Evolutionary conservation across 371 early-diverging fungal species (phyloP).

Genomic region (Sporodiniella umbellata): DNA sequence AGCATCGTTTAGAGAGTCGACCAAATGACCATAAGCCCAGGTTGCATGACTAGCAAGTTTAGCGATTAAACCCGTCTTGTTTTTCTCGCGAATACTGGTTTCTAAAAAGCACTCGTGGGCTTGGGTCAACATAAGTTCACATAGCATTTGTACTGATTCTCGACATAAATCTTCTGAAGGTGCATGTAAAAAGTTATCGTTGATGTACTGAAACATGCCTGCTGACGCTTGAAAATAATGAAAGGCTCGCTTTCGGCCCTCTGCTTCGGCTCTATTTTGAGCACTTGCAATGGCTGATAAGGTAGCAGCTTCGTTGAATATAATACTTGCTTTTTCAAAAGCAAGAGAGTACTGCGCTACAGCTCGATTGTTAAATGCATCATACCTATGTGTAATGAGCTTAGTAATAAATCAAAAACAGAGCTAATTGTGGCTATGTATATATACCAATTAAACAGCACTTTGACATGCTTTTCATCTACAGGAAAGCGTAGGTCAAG

Average conservation of each 20-base stretch:
- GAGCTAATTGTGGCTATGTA: no score
- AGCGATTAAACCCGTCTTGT: conserved; percentile 77
- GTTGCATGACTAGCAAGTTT: conserved; percentile 89
- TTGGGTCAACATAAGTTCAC: conserved; percentile 87
- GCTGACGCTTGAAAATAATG: conserved; percentile 92
- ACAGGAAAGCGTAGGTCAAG: conserved; percentile 92
- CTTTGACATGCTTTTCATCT: conserved; percentile 85
- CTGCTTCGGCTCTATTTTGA: conserved; percentile 72
- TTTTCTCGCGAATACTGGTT: conserved; percentile 81
- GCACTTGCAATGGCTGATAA: conserved; percentile 68
- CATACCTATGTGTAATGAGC: no score
- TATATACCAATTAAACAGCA: conserved; percentile 84
- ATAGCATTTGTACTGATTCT: conserved; percentile 81
- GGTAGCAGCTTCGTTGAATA: conserved; percentile 90
- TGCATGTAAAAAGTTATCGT: conserved; percentile 95
- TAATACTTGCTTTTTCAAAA: conserved; percentile 92
- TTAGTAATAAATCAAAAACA: no score
- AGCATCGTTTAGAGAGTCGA: conserved; percentile 65
- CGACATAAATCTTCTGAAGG: conserved; percentile 89
- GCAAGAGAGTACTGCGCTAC: conserved; percentile 85
- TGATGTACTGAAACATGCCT: conserved; percentile 90
- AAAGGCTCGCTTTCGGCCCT: conserved; percentile 77
- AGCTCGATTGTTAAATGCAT: conserved; percentile 66
- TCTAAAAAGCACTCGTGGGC: conserved; percentile 94
- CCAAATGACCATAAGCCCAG: conserved; percentile 67